A percentile compares a stretch with the other conserved stretches of the same genome.
Evolutionary conservation across 2,329 filamentous ascomycete genomes (phyloP).

Genomic region (Beauveria asiatica): DNA sequence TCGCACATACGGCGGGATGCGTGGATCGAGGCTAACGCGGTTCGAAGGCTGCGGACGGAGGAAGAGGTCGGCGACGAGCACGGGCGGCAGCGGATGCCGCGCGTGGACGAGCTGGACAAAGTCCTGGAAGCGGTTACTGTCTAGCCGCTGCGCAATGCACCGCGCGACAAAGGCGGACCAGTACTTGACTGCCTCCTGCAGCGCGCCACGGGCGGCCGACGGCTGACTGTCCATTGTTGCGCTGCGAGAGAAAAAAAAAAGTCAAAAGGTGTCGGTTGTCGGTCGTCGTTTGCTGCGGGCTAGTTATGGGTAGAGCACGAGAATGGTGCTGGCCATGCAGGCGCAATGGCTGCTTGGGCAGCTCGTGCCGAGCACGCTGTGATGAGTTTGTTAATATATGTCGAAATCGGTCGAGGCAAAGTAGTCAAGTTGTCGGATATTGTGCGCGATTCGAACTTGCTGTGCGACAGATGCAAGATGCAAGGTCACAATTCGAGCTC

Average conservation of each 20-base stretch:
- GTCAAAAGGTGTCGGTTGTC: not conserved
- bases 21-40: constrained; percentile 46
- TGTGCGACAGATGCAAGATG: not conserved
- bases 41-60: constrained; percentile 44
- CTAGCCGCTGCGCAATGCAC: constrained; percentile 44
- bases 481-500: not conserved
- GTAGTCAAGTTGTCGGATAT: not conserved
- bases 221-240: not conserved
- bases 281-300: not conserved
- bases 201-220: constrained; percentile 13
- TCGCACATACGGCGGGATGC: constrained; percentile 51
- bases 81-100: constrained; percentile 43
- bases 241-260: not conserved
- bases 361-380: not conserved
- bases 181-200: constrained; percentile 26
- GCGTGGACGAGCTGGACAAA: constrained; percentile 41
- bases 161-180: constrained; percentile 44
- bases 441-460: not conserved
- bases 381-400: not conserved
- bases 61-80: constrained; percentile 48
- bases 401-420: not conserved
- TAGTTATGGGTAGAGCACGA: not conserved
- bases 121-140: constrained; percentile 42
- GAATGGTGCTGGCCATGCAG: not conserved
- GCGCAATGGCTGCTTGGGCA: constrained; percentile 2